Conservation (phyloP, 2,329 filamentous ascomycete species). For the Fusarium veterinarium region DNA sequence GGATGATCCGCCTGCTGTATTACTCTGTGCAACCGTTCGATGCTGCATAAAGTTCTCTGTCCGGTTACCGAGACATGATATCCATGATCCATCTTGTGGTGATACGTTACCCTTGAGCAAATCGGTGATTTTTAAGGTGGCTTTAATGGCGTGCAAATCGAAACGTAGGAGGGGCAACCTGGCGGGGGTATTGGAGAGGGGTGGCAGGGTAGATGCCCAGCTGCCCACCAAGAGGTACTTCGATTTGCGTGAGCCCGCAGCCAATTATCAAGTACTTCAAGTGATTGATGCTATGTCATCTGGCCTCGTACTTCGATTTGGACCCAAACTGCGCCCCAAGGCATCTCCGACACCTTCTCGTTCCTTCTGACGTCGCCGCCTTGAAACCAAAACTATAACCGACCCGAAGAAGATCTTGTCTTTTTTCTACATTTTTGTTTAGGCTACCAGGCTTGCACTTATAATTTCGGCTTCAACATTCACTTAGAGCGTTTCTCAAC, state of each 20-base stretch:
- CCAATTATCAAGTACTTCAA: constrained; percentile 14
- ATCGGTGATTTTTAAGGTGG: constrained; percentile 35
- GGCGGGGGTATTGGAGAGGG: constrained; percentile 32
- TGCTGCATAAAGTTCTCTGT: constrained; percentile 16
- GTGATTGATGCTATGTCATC: constrained; percentile 39
- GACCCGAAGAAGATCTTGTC: constrained; percentile 16
- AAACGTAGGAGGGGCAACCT: constrained; percentile 47
- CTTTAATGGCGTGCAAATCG: constrained; percentile 28
- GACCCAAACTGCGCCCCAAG: constrained; percentile 44
- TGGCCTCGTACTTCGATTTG: constrained; percentile 28
- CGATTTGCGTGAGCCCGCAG: background rate
- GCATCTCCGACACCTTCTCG: constrained; percentile 34
- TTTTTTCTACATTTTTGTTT: constrained; percentile 21
- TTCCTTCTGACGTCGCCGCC: constrained; percentile 39
- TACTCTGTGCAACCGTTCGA: constrained; percentile 18
- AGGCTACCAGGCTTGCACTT: constrained; percentile 1
- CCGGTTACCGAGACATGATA: constrained; percentile 23
- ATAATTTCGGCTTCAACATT: constrained; percentile 5
- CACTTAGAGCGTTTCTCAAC: constrained; percentile 5
- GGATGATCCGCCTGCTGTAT: constrained; percentile 3
- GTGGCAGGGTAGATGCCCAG: constrained; percentile 28
- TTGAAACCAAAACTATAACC: constrained; percentile 28
- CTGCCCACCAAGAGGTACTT: constrained; percentile 22
- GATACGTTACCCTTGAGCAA: constrained; percentile 23
- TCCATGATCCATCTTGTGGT: constrained; percentile 5